Conservation (phyloP, 2,329 filamentous ascomycete genomes). For the Rhinocladiella similis region DNA sequence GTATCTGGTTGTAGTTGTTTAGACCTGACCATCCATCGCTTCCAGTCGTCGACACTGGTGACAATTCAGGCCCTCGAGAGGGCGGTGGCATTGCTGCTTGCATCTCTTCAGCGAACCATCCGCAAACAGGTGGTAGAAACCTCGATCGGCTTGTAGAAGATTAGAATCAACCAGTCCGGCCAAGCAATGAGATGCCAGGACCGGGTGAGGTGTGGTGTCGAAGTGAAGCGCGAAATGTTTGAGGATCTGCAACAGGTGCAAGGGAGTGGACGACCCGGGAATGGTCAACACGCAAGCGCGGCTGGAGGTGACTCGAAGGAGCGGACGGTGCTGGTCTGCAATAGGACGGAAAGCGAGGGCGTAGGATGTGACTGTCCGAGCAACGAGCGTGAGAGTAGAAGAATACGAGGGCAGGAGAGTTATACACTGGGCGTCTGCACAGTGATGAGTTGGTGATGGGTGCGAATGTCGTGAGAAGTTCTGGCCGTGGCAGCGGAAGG, state of each 20-base stretch:
- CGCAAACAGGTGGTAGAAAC: background rate
- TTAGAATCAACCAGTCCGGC: background rate
- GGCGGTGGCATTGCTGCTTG: conserved; percentile 22
- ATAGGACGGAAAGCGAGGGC: background rate
- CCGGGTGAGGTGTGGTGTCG: background rate
- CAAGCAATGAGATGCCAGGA: background rate
- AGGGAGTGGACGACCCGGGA: conserved; percentile 15
- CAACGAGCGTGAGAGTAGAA: conserved; percentile 11
- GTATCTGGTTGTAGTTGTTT: conserved; percentile 62
- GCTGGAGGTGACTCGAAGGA: conserved; percentile 5
- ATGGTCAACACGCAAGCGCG: conserved; percentile 17
- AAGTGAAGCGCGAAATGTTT: conserved; percentile 22
- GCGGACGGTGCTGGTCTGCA: background rate
- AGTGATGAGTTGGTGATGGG: background rate
- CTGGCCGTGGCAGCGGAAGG: no score
- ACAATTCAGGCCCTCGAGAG: conserved; percentile 46
- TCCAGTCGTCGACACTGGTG: conserved; percentile 75
- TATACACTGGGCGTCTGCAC: background rate
- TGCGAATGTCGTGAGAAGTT: background rate
- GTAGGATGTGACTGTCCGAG: conserved; percentile 13
- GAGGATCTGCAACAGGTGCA: conserved; percentile 14
- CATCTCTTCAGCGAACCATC: conserved; percentile 12
- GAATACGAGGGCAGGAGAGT: background rate
- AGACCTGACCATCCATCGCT: conserved; percentile 79
- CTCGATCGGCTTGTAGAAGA: background rate